A percentile compares a stretch with the other conserved stretches of the same genome.
Conservation (phyloP, 257 asterid species). For the Scutellaria minor region DNA sequence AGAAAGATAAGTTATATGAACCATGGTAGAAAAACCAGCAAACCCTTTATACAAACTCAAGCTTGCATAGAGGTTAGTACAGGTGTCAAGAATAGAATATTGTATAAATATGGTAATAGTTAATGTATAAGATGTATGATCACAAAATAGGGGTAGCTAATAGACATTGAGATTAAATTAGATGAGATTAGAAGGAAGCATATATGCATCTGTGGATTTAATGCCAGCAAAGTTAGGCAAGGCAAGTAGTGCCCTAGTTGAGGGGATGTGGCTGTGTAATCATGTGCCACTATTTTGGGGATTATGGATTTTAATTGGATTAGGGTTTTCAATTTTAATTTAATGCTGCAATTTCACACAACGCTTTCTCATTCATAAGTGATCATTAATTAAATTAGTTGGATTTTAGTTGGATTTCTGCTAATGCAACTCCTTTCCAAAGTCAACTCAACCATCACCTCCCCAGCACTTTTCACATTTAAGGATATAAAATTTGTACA, state of each 20-base stretch:
- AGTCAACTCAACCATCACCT: constrained; percentile 32
- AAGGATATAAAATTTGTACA: not conserved
- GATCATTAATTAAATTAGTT: constrained; percentile 29
- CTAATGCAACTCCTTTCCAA: constrained; percentile 29
- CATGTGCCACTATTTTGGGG: constrained; percentile 41
- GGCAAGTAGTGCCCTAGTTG: constrained; percentile 22
- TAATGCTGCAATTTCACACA: constrained; percentile 30
- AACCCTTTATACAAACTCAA: not conserved
- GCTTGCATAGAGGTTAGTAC: too few relatives aligned
- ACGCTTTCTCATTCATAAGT: constrained; percentile 32
- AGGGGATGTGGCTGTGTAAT: constrained; percentile 23
- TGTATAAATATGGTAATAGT: too few relatives aligned
- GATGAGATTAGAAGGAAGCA: not conserved
- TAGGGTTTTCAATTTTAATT: constrained; percentile 34
- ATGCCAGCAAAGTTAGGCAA: constrained; percentile 34
- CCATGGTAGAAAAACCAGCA: too few relatives aligned
- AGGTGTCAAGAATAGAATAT: too few relatives aligned
- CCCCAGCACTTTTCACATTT: not conserved
- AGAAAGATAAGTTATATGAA: too few relatives aligned
- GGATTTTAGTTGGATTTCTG: constrained; percentile 40
- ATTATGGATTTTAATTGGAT: constrained; percentile 31
- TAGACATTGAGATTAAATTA: too few relatives aligned
- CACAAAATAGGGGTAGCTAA: too few relatives aligned
- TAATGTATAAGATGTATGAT: too few relatives aligned
- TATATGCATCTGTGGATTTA: not conserved